A percentile compares a stretch with the other conserved stretches of the same genome.
phyloP scores from a whole-genome alignment of 257 asterid genomes.

The Capsicum baccatum region DNA sequence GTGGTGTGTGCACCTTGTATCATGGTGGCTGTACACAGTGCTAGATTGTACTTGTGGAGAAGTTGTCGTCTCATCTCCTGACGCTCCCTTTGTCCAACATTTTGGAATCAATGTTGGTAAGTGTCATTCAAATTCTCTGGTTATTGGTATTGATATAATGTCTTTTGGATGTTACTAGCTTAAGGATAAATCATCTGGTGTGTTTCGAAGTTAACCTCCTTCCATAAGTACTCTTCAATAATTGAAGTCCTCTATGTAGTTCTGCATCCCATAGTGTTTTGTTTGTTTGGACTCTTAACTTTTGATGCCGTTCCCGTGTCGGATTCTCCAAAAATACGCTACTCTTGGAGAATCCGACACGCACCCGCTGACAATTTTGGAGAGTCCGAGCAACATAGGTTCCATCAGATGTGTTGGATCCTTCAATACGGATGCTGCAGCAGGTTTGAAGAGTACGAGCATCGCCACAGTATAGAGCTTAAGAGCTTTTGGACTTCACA shows the following conservation, averaged over 20 bases:
- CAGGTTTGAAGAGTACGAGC: background rate
- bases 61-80: background rate
- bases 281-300: background rate
- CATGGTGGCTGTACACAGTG: background rate
- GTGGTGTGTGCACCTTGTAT: background rate
- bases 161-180: slow-evolving; percentile 21
- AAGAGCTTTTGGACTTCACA: background rate
- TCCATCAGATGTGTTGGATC: too few relatives aligned
- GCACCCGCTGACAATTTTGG: too few relatives aligned
- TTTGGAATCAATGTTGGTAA: background rate
- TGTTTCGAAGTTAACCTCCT: slow-evolving; percentile 21
- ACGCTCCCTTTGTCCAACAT: background rate
- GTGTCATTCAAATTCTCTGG: background rate
- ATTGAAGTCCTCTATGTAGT: background rate
- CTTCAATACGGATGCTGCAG: background rate
- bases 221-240: background rate
- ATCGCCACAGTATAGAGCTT: background rate
- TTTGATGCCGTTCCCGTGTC: too few relatives aligned
- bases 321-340: background rate
- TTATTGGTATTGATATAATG: background rate
- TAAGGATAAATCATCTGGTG: slow-evolving; percentile 9
- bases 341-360: background rate
- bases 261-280: background rate
- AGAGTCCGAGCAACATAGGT: too few relatives aligned
- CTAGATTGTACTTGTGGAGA: slow-evolving; percentile 1